Conservation (phyloP, 1,284 basidiomycete species). For the Microbotryum scabiosae region DNA sequence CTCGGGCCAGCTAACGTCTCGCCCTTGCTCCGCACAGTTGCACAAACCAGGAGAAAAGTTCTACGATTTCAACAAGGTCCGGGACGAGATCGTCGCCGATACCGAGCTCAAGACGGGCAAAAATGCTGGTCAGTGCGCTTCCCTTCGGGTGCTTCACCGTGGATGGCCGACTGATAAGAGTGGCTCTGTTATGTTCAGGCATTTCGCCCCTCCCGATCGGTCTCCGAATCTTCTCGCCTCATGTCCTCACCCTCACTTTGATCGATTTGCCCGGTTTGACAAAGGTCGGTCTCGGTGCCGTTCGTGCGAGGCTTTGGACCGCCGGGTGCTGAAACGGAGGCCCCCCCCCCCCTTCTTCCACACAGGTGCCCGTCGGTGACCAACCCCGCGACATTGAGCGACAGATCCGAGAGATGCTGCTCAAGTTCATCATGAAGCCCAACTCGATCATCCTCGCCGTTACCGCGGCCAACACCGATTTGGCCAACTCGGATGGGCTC, state of each 20-base stretch:
- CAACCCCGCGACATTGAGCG: slow-evolving; percentile 96
- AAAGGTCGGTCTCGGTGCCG: slow-evolving; percentile 47
- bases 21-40: slow-evolving; percentile 8
- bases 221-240: slow-evolving; percentile 89
- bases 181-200: slow-evolving; percentile 44
- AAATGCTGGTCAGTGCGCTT: slow-evolving; percentile 56
- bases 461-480: slow-evolving; percentile 89
- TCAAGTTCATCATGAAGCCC: slow-evolving; percentile 91
- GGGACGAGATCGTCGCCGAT: slow-evolving; percentile 90
- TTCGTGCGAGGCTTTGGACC: neutral
- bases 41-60: slow-evolving; percentile 88
- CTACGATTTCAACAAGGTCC: slow-evolving; percentile 92
- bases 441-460: slow-evolving; percentile 78
- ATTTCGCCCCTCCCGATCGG: slow-evolving; percentile 96
- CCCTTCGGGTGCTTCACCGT: neutral
- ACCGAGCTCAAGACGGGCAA: slow-evolving; percentile 97
- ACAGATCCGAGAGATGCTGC: slow-evolving; percentile 92
- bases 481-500: slow-evolving; percentile 96
- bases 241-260: slow-evolving; percentile 90
- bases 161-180: neutral
- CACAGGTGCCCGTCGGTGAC: slow-evolving; percentile 79
- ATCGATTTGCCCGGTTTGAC: slow-evolving; percentile 96
- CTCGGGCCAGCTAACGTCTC: neutral
- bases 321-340: no score
- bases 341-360: neutral